phyloP scores from a whole-genome alignment of 306 rosid genomes.

The Pterocarpus santalinus region DNA sequence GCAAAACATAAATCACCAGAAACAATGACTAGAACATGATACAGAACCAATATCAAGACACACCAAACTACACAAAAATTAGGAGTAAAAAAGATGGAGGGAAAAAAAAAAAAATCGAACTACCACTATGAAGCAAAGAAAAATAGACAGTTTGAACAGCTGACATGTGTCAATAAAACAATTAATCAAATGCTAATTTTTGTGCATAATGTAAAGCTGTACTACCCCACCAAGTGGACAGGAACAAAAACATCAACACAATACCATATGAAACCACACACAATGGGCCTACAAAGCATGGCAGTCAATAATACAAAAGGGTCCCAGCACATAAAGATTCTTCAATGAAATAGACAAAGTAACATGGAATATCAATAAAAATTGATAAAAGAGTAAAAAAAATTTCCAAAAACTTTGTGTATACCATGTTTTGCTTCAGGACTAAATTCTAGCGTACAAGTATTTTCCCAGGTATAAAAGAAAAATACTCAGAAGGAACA shows the following conservation, averaged over 20 bases:
- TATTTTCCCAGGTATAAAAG: constrained; percentile 25
- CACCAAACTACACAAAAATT: constrained; percentile 26
- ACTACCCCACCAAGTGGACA: constrained; percentile 58
- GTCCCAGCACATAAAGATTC: constrained; percentile 60
- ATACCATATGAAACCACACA: constrained; percentile 63
- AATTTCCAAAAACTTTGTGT: neutral
- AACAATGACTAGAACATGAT: constrained; percentile 39
- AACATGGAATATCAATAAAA: constrained; percentile 43
- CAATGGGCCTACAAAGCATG: constrained; percentile 69
- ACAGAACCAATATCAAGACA: constrained; percentile 39
- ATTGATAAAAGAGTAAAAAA: constrained; percentile 10
- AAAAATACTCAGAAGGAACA: constrained; percentile 33
- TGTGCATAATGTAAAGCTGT: constrained; percentile 48
- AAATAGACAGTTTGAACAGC: constrained; percentile 17
- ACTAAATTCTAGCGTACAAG: constrained; percentile 22
- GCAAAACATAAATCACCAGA: constrained; percentile 9
- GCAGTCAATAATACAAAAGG: constrained; percentile 63
- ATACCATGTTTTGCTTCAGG: constrained; percentile 10
- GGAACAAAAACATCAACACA: constrained; percentile 45
- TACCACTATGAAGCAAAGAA: neutral
- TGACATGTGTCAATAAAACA: constrained; percentile 37
- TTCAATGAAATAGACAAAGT: constrained; percentile 53
- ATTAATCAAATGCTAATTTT: constrained; percentile 43
- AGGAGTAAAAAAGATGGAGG: constrained; percentile 1
- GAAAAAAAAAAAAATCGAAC: constrained; percentile 26